Percentiles rank a stretch among this genome's conserved stretches.
Conservation (phyloP, 1,284 basidiomycete genomes). For the Pholiota adiposa region DNA sequence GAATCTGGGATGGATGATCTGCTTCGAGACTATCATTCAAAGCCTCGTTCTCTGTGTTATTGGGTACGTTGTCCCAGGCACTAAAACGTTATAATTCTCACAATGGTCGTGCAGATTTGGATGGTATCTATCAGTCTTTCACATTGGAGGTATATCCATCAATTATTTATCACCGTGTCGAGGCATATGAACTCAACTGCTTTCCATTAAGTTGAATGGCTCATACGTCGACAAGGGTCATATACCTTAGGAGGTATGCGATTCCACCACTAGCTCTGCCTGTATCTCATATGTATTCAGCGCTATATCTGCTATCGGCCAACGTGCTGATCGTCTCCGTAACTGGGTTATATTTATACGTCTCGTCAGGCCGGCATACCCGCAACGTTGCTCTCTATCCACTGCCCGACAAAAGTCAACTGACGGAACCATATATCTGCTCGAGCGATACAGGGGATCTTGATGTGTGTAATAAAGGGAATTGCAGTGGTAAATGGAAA, state of each 20-base stretch:
- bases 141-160: slow-evolving; percentile 40
- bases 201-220: slow-evolving; percentile 40
- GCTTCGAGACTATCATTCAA: slow-evolving; percentile 25
- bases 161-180: background rate
- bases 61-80: slow-evolving; percentile 24
- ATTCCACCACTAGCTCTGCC: background rate
- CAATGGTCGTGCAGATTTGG: slow-evolving; percentile 30
- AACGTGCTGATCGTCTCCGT: slow-evolving; percentile 35
- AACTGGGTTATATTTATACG: slow-evolving; percentile 38
- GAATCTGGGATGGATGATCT: background rate
- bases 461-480: slow-evolving; percentile 39
- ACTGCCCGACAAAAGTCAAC: slow-evolving; percentile 32
- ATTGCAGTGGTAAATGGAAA: slow-evolving; percentile 50
- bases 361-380: slow-evolving; percentile 37
- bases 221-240: slow-evolving; percentile 33
- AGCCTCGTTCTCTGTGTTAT: slow-evolving; percentile 30
- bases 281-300: slow-evolving; percentile 26
- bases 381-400: slow-evolving; percentile 37
- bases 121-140: slow-evolving; percentile 41
- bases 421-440: slow-evolving; percentile 49
- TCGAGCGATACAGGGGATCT: slow-evolving; percentile 39
- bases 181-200: background rate
- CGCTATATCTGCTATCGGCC: slow-evolving; percentile 35
- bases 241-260: slow-evolving; percentile 38
- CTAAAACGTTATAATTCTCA: background rate